These are phyloP conservation scores for Mycena albidolilacea DNA, from an alignment of 768 basidiomycete genomes.

Conservation along the genomic window DNA sequence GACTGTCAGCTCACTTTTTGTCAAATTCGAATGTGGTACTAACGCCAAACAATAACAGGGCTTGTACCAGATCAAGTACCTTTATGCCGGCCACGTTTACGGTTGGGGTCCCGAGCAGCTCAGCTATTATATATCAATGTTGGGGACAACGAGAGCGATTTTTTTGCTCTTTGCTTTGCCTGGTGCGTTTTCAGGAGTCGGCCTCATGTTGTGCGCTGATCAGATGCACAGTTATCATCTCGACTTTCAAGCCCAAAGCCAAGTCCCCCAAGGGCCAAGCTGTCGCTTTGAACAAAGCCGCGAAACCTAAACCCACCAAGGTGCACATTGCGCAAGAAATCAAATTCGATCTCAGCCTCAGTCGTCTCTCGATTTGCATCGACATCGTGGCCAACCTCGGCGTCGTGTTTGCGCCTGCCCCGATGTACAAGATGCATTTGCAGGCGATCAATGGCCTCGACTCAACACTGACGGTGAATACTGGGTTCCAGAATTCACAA, in stretches of 20 bases:
- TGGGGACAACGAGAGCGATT: conserved; percentile 72
- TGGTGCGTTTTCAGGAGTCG: conserved; percentile 46
- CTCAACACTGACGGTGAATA: background rate
- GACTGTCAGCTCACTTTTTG: conserved; percentile 58
- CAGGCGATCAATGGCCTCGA: conserved; percentile 11
- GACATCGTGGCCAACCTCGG: conserved; percentile 77
- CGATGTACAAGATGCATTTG: conserved; percentile 52
- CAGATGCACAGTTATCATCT: conserved; percentile 65
- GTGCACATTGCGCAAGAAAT: conserved; percentile 74
- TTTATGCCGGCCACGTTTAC: conserved; percentile 84
- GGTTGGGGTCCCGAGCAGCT: conserved; percentile 82
- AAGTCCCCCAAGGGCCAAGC: conserved; percentile 26
- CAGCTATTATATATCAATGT: conserved; percentile 82
- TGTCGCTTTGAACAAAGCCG: conserved; percentile 9
- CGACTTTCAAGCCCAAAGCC: conserved; percentile 66
- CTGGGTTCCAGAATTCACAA: conserved; percentile 47
- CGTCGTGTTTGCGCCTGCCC: conserved; percentile 67
- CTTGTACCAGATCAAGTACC: conserved; percentile 83
- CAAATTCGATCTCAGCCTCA: conserved; percentile 76
- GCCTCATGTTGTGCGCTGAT: background rate
- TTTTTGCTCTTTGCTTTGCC: conserved; percentile 68
- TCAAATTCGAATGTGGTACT: conserved; percentile 6
- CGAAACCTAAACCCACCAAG: conserved; percentile 64
- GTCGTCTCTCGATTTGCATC: conserved; percentile 72
- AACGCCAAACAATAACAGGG: conserved; percentile 58